Base-by-base conservation (phyloP, 1,139 yeast species). In the Candida freyschussii region DNA sequence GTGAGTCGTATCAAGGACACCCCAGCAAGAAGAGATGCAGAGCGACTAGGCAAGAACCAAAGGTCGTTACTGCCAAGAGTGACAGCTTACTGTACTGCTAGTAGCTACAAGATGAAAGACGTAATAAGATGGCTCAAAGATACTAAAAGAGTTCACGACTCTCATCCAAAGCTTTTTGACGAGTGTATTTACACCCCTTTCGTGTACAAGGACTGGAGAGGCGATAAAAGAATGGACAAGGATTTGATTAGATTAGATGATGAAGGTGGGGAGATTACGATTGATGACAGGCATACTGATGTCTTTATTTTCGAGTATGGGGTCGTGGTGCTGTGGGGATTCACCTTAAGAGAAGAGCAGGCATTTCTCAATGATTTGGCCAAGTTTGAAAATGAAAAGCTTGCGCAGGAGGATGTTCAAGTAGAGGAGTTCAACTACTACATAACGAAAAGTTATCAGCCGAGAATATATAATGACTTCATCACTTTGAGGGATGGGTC, bases 11-110 rank as follows among this genome's bases (percentile, higher is more conserved):
- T 89, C 44, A 86, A 82, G 26, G 96, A 91, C 44, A 72, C 82
- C n/a, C 81, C 93, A 2, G 97, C 98, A 1, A 66, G 97, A 44
- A 81, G 80, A 45, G 97, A 91, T 65, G 98, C 98, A 1, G 96
- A 87, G 54, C 74, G 89, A 26, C 65, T 91, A 39, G 95, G 96
- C 6, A 89, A 87, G 53, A 83, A 84, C 45, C 96, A 91, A 55
- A 68, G 98, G 40, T 82, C 79, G 29, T 59, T 81, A 33, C 63
- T 83, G 33, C 94, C 98, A 2, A 65, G 98, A 47, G 96, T 89
- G 3, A 89, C 96, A 0, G 95, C 96, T 0, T 91, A 87, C 55
- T 89, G 97, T 60, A 89, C 97, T 0, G 87, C 96, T 26, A 91
- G 96, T 22, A 78, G 94, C 16, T 91, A 87, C 55, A 77, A 75